A percentile compares a stretch with the other conserved stretches of the same genome.
Evolutionary conservation across 805 yeast species (phyloP).

Genomic region (Osmozyma mogii): DNA sequence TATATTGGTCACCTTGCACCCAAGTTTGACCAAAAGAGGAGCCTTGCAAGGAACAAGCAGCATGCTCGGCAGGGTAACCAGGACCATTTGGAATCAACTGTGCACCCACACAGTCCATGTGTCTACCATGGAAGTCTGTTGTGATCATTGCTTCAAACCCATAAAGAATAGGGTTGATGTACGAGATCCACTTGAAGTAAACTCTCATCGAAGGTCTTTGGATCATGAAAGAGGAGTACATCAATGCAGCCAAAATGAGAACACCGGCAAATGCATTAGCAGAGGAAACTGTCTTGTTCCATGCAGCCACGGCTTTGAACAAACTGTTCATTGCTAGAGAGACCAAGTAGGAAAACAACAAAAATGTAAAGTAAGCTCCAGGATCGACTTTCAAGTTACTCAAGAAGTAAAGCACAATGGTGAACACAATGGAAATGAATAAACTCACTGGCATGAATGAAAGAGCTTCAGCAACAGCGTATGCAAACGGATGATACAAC

Average conservation of each 20-base stretch:
- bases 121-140: constrained; percentile 23
- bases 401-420: constrained; percentile 50
- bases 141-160: constrained; percentile 23
- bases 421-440: constrained; percentile 35
- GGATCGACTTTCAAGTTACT: constrained; percentile 43
- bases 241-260: constrained; percentile 24
- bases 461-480: constrained; percentile 17
- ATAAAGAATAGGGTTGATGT: constrained; percentile 23
- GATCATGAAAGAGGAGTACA: constrained; percentile 24
- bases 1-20: constrained; percentile 26
- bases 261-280: constrained; percentile 52
- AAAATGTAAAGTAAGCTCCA: constrained; percentile 46
- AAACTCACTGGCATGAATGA: constrained; percentile 28
- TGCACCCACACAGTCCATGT: constrained; percentile 17
- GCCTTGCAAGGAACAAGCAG: constrained; percentile 10
- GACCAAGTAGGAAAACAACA: constrained; percentile 38
- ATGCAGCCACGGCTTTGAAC: constrained; percentile 46
- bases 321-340: constrained; percentile 47
- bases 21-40: constrained; percentile 10
- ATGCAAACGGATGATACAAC: constrained; percentile 23
- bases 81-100: constrained; percentile 20
- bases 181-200: constrained; percentile 34
- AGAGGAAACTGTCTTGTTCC: constrained; percentile 44
- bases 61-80: constrained; percentile 11
- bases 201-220: constrained; percentile 28